Evolutionary conservation across 2,329 filamentous ascomycete species (phyloP), one percentile per base, ranked within the genome.

Genomic region (Pyrenophora teres): DNA sequence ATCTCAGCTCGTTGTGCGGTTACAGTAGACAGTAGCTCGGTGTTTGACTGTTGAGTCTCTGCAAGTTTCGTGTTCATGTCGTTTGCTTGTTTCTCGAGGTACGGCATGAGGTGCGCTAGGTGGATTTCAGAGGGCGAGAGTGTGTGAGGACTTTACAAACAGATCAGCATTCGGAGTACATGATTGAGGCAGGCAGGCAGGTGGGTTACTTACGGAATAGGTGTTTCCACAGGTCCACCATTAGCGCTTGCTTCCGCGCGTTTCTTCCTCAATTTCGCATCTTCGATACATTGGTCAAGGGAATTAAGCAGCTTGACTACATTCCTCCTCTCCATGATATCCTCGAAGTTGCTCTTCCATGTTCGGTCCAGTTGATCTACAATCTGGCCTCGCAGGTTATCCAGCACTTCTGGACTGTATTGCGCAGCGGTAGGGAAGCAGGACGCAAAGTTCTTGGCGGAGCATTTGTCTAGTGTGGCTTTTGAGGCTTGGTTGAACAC

Each of bases 351-450:
- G 45, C 67, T 77, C 67, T 74, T 79, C 56, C 82, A 83, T 44
- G 79, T 78, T 56, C 81, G 79, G 58, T 84, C 82, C 45, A 87
- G 68, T 59, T 84, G 80, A 43, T 78, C 77, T 36, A 82, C 81
- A 57, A 87, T 78, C 57, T 86, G 82, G 46, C 79, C 75, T 73
- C 83, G 83, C 18, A 87, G 74, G 3, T 77, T 76, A 61, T 84
- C 80, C 50, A 87, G 64, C 36, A 78, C 79, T 21, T 79, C 80
- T 1, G 83, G 80, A 9, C 82, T 82, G 61, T 85, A 76, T 61
- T 77, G 74, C 15, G 84, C 81, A 1, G 83, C 80, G 0, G 85
- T 87, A 0, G 85, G 84, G 58, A 87, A 87, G 62, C 85, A 87
- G 19, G 82, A 75, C 0, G 82, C 78, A 67, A 87, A 87, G 61